phyloP scores from a whole-genome alignment of 495 filamentous ascomycete genomes.

The Penicillium daleae region DNA sequence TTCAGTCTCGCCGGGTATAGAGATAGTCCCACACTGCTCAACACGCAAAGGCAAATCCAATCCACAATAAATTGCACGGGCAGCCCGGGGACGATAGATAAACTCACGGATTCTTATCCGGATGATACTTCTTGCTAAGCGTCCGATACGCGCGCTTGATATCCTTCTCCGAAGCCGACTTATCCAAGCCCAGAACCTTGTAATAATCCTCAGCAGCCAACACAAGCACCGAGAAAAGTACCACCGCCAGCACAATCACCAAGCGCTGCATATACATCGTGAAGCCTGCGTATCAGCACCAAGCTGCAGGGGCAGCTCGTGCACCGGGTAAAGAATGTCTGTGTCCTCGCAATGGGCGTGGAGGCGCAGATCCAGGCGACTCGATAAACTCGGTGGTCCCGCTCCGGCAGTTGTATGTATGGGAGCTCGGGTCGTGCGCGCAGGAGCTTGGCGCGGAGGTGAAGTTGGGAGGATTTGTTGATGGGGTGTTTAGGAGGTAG shows the following conservation, averaged over 20 bases:
- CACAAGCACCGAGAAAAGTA: constrained; percentile 36
- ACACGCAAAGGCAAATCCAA: not conserved
- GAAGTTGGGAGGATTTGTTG: not conserved
- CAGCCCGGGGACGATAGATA: constrained; percentile 17
- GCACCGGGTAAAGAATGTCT: not conserved
- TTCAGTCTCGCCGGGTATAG: not conserved
- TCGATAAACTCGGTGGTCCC: not conserved
- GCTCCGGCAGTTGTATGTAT: constrained; percentile 7
- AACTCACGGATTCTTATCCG: constrained; percentile 98
- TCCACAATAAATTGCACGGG: not conserved
- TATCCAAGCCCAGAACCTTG: constrained; percentile 84
- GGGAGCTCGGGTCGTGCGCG: constrained; percentile 7
- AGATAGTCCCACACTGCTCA: not conserved
- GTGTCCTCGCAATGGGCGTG: constrained; percentile 1
- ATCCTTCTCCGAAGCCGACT: constrained; percentile 80
- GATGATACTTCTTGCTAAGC: constrained; percentile 94
- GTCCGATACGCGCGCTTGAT: constrained; percentile 96
- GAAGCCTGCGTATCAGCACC: not conserved
- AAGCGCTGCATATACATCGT: constrained; percentile 32
- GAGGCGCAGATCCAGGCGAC: not conserved
- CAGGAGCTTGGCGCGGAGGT: constrained; percentile 9
- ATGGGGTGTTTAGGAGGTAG: constrained; percentile 4
- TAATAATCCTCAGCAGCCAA: constrained; percentile 85
- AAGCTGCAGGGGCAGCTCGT: constrained; percentile 19
- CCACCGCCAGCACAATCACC: constrained; percentile 26